Conservation (phyloP, 495 filamentous ascomycete species). For the Aspergillus conjunctus region DNA sequence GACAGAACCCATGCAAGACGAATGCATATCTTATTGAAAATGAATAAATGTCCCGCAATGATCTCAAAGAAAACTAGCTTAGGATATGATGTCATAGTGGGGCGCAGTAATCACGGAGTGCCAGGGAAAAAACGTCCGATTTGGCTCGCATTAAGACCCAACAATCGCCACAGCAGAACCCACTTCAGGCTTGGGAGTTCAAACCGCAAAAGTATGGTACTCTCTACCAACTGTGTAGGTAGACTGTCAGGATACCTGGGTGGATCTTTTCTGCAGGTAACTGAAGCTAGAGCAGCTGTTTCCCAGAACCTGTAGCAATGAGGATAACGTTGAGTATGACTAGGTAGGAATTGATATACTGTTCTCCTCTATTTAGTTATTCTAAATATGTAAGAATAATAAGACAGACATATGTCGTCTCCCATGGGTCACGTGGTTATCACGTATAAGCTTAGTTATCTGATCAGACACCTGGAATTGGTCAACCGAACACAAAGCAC, state of each 20-base stretch:
- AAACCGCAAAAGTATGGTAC: too few species aligned
- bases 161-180: conserved; percentile 8
- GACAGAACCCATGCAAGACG: neutral
- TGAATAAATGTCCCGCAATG: neutral
- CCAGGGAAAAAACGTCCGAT: conserved; percentile 9
- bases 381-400: too few species aligned
- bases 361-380: too few species aligned
- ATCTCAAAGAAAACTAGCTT: neutral
- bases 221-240: too few species aligned
- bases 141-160: conserved; percentile 7
- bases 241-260: neutral
- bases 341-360: too few species aligned
- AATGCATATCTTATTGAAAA: neutral
- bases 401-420: too few species aligned
- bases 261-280: neutral
- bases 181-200: neutral
- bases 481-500: too few species aligned
- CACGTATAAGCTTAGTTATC: too few species aligned
- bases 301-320: neutral
- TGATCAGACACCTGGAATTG: too few species aligned
- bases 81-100: conserved; percentile 14
- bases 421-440: too few species aligned
- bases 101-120: neutral
- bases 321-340: too few species aligned
- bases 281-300: neutral